Percentiles rank a stretch among this genome's conserved stretches.
phyloP scores from a whole-genome alignment of 352 stramenopile species.

The Globisporangium cystogenes region DNA sequence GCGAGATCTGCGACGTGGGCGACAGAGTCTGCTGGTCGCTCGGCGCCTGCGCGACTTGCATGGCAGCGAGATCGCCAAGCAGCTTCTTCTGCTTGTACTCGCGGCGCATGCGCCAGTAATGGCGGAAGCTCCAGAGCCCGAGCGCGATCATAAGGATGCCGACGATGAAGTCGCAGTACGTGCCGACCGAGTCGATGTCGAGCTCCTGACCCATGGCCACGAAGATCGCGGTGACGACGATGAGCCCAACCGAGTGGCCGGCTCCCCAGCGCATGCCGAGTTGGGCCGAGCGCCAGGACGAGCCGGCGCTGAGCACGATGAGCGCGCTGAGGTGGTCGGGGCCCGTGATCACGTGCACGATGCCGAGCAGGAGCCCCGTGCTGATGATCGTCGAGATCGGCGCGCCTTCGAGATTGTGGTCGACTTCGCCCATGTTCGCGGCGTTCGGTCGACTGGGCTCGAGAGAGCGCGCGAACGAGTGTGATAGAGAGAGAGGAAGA shows the following conservation, averaged over 20 bases:
- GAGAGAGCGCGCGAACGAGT: too few species aligned
- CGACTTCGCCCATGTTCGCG: constrained; percentile 25
- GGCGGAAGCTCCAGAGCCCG: constrained; percentile 39
- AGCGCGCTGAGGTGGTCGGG: constrained; percentile 88
- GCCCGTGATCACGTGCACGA: constrained; percentile 55
- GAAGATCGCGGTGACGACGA: constrained; percentile 62
- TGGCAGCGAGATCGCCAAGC: background rate
- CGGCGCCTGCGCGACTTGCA: background rate
- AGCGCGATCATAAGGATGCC: constrained; percentile 75
- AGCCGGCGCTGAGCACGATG: constrained; percentile 71
- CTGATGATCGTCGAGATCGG: constrained; percentile 24
- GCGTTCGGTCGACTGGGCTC: background rate
- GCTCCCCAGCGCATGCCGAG: constrained; percentile 84
- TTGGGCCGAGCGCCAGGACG: constrained; percentile 60
- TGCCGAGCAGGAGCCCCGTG: constrained; percentile 42
- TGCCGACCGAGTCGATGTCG: constrained; percentile 32
- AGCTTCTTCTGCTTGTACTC: constrained; percentile 24
- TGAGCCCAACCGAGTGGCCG: constrained; percentile 75
- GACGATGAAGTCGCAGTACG: constrained; percentile 62
- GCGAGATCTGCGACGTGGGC: too few species aligned
- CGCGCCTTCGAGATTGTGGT: constrained; percentile 24
- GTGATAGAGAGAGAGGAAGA: too few species aligned
- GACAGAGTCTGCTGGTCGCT: background rate
- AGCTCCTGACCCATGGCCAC: constrained; percentile 35
- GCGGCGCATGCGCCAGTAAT: constrained; percentile 41